These are phyloP conservation scores for Ustilago tritici DNA, from an alignment of 1,284 basidiomycete species.

Conservation along the genomic window DNA sequence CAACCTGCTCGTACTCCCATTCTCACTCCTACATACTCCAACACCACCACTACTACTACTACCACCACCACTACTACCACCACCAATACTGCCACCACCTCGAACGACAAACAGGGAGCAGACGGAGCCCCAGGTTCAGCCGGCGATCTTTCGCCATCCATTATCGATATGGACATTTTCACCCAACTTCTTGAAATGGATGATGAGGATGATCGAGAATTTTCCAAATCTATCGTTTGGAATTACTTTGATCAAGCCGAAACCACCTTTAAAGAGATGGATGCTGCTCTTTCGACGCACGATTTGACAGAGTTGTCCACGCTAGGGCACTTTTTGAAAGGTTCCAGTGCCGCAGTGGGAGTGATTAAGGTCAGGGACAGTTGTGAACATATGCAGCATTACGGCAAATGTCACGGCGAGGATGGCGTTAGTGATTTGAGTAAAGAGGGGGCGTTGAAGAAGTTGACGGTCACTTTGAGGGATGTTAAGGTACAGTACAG, in stretches of 20 bases:
- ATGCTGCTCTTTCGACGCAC: conserved; percentile 76
- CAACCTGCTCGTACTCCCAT: neutral
- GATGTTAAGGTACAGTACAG: conserved; percentile 62
- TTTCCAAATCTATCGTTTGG: conserved; percentile 81
- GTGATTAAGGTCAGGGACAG: conserved; percentile 81
- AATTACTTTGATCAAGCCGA: conserved; percentile 79
- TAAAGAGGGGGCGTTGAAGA: conserved; percentile 51
- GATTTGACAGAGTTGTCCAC: conserved; percentile 78
- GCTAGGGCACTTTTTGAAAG: conserved; percentile 92
- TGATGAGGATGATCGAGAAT: conserved; percentile 81
- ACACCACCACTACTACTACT: neutral
- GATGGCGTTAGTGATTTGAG: conserved; percentile 58
- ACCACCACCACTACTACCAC: neutral
- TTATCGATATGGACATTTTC: conserved; percentile 84
- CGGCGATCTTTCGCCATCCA: conserved; percentile 52
- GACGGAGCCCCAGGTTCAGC: conserved; percentile 37
- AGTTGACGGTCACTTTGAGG: conserved; percentile 47
- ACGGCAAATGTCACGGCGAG: conserved; percentile 74
- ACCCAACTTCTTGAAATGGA: conserved; percentile 89
- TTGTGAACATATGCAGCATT: conserved; percentile 89
- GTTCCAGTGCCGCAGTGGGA: conserved; percentile 90
- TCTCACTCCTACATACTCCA: neutral
- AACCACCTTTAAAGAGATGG: conserved; percentile 82
- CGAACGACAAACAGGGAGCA: conserved; percentile 18
- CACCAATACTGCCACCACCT: neutral